Evolutionary conservation across 2,329 filamentous ascomycete genomes (phyloP), one percentile per base, ranked within the genome.

Genomic region (Fusarium praegraminearum): DNA sequence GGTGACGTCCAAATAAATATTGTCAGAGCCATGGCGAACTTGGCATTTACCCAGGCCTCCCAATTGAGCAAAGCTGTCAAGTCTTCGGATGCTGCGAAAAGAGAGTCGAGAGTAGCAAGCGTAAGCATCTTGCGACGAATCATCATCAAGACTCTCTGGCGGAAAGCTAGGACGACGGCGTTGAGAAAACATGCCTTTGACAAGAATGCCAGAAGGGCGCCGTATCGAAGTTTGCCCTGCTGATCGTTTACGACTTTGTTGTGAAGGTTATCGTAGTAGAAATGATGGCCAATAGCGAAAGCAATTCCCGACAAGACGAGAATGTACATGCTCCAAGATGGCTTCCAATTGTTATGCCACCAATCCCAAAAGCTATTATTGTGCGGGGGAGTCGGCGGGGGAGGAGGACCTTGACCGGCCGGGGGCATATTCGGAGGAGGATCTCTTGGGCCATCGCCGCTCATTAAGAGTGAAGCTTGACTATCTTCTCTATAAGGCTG

Each of bases 1-100:
- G 73, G 73, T 11, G 71, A 74, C 16, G 54, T 62, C 73, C 73
- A 75, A 32, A 75, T 73, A 38, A 75, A 75, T 18, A 75, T 59
- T 11, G 73, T 74, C 22, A 75, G 36, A 2, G 54, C 57, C 73
- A 75, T 75, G 54, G 73, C 73, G 30, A 75, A 62, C 45, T 72
- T 75, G 13, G 73, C 71, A 7, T 69, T 71, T 10, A 56, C 59
- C 57, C 71, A 65, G 1, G 71, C 73, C 41, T 74, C 73, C 65
- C 73, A 72, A 26, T 75, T 74, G 16, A 75, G 65, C 26, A 74
- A 32, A 9, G 71, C 73, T 12, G 70, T 70, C 24, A 75, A 53
- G 47, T 75, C 71, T 32, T 75, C 71, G 6, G 70, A 69, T 6
- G 73, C 71, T 2, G 71, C 71, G 22, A 75, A 75, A 9, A 75